These are phyloP conservation scores for Podila minutissima DNA, from an alignment of 192 early-diverging fungal species.

Conservation along the genomic window DNA sequence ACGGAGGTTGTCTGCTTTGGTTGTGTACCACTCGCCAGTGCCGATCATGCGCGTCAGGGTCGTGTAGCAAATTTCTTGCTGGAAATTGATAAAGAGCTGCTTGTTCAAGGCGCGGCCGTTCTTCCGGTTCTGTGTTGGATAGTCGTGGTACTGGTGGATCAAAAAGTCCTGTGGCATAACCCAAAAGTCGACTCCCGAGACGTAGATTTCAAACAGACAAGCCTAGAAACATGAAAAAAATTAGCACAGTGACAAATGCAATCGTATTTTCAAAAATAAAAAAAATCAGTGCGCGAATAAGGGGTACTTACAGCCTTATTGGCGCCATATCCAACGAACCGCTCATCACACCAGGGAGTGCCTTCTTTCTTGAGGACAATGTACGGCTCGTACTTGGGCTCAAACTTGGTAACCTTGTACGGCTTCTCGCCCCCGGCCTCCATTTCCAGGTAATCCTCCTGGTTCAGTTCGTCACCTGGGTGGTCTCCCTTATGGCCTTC, in stretches of 20 bases:
- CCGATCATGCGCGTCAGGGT: conserved; percentile 58
- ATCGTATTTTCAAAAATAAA: not conserved
- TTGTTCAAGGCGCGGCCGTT: conserved; percentile 64
- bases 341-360: conserved; percentile 66
- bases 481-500: not conserved
- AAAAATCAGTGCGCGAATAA: not conserved
- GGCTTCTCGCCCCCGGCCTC: conserved; percentile 51
- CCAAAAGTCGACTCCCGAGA: conserved; percentile 69
- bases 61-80: conserved; percentile 61
- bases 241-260: not conserved
- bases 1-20: conserved; percentile 55
- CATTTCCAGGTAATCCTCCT: conserved; percentile 26
- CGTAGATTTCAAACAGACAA: conserved; percentile 68
- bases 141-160: conserved; percentile 71
- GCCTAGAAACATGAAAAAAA: conserved; percentile 37
- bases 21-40: conserved; percentile 59
- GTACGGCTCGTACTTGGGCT: conserved; percentile 68
- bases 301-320: conserved; percentile 61
- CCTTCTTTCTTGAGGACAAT: conserved; percentile 64
- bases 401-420: conserved; percentile 64
- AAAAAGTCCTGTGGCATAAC: conserved; percentile 67
- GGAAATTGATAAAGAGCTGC: conserved; percentile 64
- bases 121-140: conserved; percentile 58
- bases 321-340: conserved; percentile 71
- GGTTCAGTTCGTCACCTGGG: not conserved